Conservation (phyloP, 129 eudicot genomes). For the sunflower (Helianthus annuus) region HanXRQr2.0-SUNRISE NC_035441.2:171253335-171253834, state of each 20-base stretch:
- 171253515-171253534: constrained; percentile 63
- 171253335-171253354: constrained; percentile 69
- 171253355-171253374: constrained; percentile 70
- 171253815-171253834: constrained; percentile 38
- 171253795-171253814: constrained; percentile 37
- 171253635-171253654: constrained; percentile 25
- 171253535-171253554: constrained; percentile 73
- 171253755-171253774: constrained; percentile 42
- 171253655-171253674: constrained; percentile 42
- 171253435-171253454: neutral
- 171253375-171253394: constrained; percentile 71
- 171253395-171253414: constrained; percentile 86
- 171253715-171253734: constrained; percentile 79
- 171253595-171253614: constrained; percentile 32
- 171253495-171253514: constrained; percentile 84
- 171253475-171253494: neutral
- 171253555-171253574: constrained; percentile 60
- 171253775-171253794: constrained; percentile 42
- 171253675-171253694: constrained; percentile 58
- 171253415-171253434: constrained; percentile 8
- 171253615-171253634: constrained; percentile 42
- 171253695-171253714: constrained; percentile 76
- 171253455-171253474: constrained; percentile 4
- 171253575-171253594: constrained; percentile 43
- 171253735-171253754: constrained; percentile 53